Conservation (phyloP, 495 filamentous ascomycete species). For the Annulohypoxylon bovei region DNA sequence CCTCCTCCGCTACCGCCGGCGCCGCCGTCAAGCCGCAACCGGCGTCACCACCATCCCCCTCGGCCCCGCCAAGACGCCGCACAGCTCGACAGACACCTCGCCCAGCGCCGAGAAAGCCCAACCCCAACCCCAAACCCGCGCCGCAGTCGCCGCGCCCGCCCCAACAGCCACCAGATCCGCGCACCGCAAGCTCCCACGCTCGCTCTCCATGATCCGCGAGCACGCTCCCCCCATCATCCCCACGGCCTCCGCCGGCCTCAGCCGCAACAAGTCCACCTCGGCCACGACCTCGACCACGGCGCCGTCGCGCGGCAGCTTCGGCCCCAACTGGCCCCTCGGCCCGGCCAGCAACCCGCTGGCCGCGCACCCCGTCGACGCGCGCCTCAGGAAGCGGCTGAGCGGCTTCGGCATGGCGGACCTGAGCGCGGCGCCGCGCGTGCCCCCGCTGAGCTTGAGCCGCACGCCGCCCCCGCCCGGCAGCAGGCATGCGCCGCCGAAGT, state of each 20-base stretch:
- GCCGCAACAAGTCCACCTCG: background rate
- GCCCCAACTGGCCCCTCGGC: constrained; percentile 37
- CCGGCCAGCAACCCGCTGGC: constrained; percentile 20
- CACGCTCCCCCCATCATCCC: constrained; percentile 14
- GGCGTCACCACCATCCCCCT: background rate
- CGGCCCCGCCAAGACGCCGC: constrained; percentile 1
- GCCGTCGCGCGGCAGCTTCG: constrained; percentile 22
- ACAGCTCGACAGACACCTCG: constrained; percentile 15
- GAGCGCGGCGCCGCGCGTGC: background rate
- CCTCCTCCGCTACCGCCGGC: constrained; percentile 9
- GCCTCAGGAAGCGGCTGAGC: constrained; percentile 30
- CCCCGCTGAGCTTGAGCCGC: background rate
- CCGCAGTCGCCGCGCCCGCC: background rate
- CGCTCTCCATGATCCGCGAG: constrained; percentile 40
- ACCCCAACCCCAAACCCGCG: background rate
- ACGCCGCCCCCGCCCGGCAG: constrained; percentile 30
- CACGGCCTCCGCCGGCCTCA: background rate
- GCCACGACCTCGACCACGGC: background rate
- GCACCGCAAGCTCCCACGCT: constrained; percentile 14
- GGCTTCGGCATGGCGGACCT: constrained; percentile 1
- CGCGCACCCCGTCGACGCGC: constrained; percentile 35
- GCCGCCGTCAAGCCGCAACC: background rate
- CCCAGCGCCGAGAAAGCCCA: constrained; percentile 11
- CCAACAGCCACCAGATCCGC: background rate
- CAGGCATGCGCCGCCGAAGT: background rate